Base-by-base conservation (phyloP, 352 stramenopile species). In the Phytophthora tubulina region DNA sequence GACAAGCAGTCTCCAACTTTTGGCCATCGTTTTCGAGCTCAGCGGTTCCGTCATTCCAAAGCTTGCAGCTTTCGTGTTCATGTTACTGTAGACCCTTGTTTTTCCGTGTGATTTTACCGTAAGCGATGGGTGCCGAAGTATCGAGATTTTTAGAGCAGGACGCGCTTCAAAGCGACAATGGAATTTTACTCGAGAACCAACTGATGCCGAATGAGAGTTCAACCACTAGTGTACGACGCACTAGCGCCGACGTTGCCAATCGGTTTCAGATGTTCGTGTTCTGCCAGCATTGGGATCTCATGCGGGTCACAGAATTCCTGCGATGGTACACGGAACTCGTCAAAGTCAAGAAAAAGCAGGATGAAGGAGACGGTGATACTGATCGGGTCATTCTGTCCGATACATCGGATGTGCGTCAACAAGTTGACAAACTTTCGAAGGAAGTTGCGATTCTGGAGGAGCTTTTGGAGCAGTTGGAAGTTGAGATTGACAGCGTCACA, bases 201-300 rank as follows among this genome's bases (percentile, higher is more conserved):
- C 61, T 80, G 33, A 4, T 72, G 2, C 44, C 71, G 11, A 48
- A 3, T n/a, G 36, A 10, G 15, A 41, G 38, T 51, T 38, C 52
- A 0, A 9, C 66, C 9, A 32, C 45, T 32, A 76, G 52, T 45
- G 58, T 83, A 15, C 72, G 80, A 11, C 77, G 80, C 27, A 81
- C 52, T 1, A 81, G 75, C 1, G 41, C 13, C 6, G 82, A 91
- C 38, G 54, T 91, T 17, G 84, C 81, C 21, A 67, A 76, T 9
- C 81, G 84, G 33, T 70, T 76, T 38, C 71, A 85, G 51, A 56
- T 90, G 31, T 90, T 94, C 39, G 63, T 21, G 6, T 92, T 92
- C 64, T 92, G 84, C 27, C 65, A 60, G 33, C 73, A 90, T 58
- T 93, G 86, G 86, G 78, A 91, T 59, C 63, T 92, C 2, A 55